Conservation (phyloP, 306 rosid genomes). For the Rosa persica region DNA sequence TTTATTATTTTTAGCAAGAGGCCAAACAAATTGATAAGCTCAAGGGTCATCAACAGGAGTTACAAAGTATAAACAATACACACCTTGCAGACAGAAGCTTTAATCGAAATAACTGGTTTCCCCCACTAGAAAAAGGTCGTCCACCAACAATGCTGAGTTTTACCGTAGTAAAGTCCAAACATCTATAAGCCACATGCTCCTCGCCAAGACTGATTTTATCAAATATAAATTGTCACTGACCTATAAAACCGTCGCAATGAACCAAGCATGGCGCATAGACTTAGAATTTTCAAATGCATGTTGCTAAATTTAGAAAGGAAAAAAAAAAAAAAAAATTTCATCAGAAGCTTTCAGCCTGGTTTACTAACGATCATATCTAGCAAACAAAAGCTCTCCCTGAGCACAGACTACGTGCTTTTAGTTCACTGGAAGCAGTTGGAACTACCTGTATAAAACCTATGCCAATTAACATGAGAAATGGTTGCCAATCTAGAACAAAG, state of each 20-base stretch:
- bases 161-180: slow-evolving; percentile 63
- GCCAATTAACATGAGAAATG: not conserved
- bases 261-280: slow-evolving; percentile 13
- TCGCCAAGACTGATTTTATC: slow-evolving; percentile 69
- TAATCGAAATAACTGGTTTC: slow-evolving; percentile 50
- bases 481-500: not conserved
- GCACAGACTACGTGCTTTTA: not conserved
- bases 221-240: slow-evolving; percentile 29
- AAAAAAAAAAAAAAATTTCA: not conserved
- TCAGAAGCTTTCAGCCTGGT: not conserved
- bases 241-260: slow-evolving; percentile 16
- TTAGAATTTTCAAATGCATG: not conserved
- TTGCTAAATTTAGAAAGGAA: not conserved
- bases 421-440: not conserved
- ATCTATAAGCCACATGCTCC: slow-evolving; percentile 71
- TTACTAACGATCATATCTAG: not conserved
- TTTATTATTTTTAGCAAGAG: not conserved
- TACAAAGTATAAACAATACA: slow-evolving; percentile 7
- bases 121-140: slow-evolving; percentile 86
- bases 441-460: not conserved
- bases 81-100: slow-evolving; percentile 82
- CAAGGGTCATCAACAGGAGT: not conserved
- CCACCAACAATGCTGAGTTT: slow-evolving; percentile 89
- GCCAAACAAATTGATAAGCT: not conserved
- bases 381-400: not conserved